Base-by-base conservation (phyloP, 169 alveolate species). In the Eimeria praecox region DNA sequence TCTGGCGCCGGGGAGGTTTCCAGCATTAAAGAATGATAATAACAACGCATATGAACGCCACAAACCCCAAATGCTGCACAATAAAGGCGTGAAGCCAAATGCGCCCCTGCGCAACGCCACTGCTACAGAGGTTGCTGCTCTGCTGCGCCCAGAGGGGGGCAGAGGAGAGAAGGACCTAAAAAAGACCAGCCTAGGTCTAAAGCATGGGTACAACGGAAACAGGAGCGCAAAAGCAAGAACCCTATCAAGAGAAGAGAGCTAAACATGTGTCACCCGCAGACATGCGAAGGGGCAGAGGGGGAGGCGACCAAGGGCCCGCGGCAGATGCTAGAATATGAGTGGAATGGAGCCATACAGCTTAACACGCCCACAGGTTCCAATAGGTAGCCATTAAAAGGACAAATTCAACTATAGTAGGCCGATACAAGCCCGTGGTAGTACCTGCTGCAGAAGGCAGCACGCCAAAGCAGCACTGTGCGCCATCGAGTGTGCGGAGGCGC, bases 281-380 rank as follows among this genome's bases (percentile, higher is more conserved):
- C 93, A 86, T 86, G 93, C 82, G 93, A 44, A 86, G 93, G 93
- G 93, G 93, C 92, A 86, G 93, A 86, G 80, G 93, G 93, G 93
- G 93, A 62, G 78, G 93, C 82, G 82, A 62, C 56, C 59, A 86
- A 35, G 93, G 93, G 82, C 82, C 93, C 91, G 71, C 42, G 82
- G 56, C 93, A 56, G 62, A 86, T 52, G 80, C 82, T 86, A 38
- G 82, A 86, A 56, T 86, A 56, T 44, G 80, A 54, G 82, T 18
- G 40, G 64, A 86, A 86, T 59, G 40, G 54, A 59, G 62, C 82
- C 49, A 86, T 38, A 38, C 77, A 86, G 80, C 80, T 38, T 59
- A 56, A 40, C 78, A 86, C 27, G 93, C 80, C 93, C 49, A 56
- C 42, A 86, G 44, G 44, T 40, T 86, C 64, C 93, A 59, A 35